Base-by-base conservation (phyloP, 2,329 filamentous ascomycete species). In the Didymella glomerata region DNA sequence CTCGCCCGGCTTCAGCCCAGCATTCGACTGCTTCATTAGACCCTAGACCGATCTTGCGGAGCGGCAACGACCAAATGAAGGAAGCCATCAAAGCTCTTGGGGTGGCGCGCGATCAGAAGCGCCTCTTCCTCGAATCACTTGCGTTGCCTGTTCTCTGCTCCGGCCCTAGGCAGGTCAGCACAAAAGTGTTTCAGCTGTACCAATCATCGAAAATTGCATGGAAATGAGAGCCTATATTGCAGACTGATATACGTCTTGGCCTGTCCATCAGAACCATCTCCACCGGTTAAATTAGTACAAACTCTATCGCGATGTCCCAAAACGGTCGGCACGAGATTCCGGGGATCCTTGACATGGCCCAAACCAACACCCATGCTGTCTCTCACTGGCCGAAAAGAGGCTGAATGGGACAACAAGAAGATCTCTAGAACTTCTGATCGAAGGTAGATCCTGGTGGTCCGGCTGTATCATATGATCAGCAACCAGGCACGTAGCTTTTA, bases 221-320 rank as follows among this genome's bases (percentile, higher is more conserved):
- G 48, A 47, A 28, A 57, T 47, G 47, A 47, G 48, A 20, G 18
- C 22, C 32, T 42, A 57, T 51, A 51, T 18, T 22, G 16, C 42
- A 36, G 22, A 24, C 27, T 24, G 16, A 36, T 57, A 57, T 57
- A 38, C n/a, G 34, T 48, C 48, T 46, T 48, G 28, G 48, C n/a
- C 38, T 22, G 32, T 34, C 24, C 32, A 25, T 32, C 28, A 48
- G 18, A 18, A 8, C 11, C 16, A 48, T 25, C 32, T 42, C 48
- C 42, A 52, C 54, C 54, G 48, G 54, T 30, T 52, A 57, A 57
- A 57, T 57, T 34, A 47, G 51, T 48, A 18, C 40, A 24, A 48
- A 51, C 34, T 47, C 18, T 36, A 48, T 51, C n/a, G 20, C 13
- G 36, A 27, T 48, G 36, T 44, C 54, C 48, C 54, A 48, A 48